These are phyloP conservation scores for Leccinum uliginosum DNA, from an alignment of 768 basidiomycete species.

Conservation along the genomic window DNA sequence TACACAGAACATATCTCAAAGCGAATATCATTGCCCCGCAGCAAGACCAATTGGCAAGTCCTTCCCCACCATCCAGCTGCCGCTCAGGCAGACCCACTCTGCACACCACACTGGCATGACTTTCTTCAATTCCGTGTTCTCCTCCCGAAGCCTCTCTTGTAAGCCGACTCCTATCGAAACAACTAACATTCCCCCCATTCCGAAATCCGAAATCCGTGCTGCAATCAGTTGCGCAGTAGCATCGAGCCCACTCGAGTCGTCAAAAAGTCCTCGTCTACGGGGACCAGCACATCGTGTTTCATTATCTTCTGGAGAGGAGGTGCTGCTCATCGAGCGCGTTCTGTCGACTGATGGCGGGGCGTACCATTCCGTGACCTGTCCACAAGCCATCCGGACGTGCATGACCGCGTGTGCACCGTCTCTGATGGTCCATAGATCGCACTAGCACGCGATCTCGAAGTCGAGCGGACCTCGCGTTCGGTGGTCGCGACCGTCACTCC, in stretches of 20 bases:
- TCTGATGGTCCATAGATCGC: not conserved
- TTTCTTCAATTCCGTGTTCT: too few relatives aligned
- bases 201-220: not conserved
- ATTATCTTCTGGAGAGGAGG: not conserved
- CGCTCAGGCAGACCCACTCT: too few relatives aligned
- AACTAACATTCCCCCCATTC: too few relatives aligned
- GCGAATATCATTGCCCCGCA: conserved; percentile 31
- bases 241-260: conserved; percentile 1
- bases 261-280: not conserved
- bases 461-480: not conserved
- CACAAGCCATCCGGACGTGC: not conserved
- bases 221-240: not conserved
- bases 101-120: too few relatives aligned
- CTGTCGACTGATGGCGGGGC: not conserved
- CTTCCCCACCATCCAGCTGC: too few relatives aligned
- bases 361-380: not conserved
- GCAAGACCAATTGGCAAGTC: too few relatives aligned
- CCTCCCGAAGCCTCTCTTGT: too few relatives aligned
- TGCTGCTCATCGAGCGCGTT: not conserved
- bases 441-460: not conserved
- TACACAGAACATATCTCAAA: conserved; percentile 98
- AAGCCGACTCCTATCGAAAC: too few relatives aligned
- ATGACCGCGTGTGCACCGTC: not conserved
- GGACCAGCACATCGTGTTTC: not conserved
- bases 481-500: not conserved